A percentile compares a stretch with the other conserved stretches of the same genome.
These are phyloP conservation scores for Neocatenulostroma microsporum DNA, from an alignment of 2,329 filamentous ascomycete species.

Conservation along the genomic window DNA sequence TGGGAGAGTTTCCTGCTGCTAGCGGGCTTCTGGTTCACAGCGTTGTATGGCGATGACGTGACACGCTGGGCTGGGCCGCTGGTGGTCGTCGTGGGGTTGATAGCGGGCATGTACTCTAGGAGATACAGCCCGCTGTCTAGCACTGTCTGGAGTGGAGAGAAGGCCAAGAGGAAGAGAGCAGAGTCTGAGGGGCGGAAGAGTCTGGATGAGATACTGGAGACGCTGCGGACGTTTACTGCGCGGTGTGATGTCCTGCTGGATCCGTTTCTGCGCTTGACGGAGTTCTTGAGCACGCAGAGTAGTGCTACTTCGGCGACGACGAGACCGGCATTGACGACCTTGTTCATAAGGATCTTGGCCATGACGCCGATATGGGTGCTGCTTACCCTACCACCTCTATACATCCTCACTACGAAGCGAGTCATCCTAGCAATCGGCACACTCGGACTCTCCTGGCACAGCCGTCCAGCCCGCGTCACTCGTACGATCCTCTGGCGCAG, in stretches of 20 bases:
- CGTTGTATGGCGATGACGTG: constrained; percentile 79
- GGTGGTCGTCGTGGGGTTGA: constrained; percentile 68
- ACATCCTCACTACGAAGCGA: constrained; percentile 77
- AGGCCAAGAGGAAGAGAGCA: constrained; percentile 48
- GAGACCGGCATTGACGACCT: constrained; percentile 74
- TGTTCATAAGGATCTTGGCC: constrained; percentile 82
- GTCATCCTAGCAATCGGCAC: constrained; percentile 83
- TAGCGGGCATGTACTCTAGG: constrained; percentile 85
- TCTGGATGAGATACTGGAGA: constrained; percentile 93
- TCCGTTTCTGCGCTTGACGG: constrained; percentile 78
- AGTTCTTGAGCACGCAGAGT: constrained; percentile 75
- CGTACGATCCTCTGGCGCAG: constrained; percentile 89
- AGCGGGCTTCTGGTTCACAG: constrained; percentile 73
- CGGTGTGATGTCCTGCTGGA: constrained; percentile 89
- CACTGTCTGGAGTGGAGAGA: constrained; percentile 65
- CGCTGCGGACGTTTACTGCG: constrained; percentile 78
- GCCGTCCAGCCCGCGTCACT: constrained; percentile 72
- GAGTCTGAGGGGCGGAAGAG: constrained; percentile 72
- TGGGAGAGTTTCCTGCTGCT: constrained; percentile 96
- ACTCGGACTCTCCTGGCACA: constrained; percentile 83
- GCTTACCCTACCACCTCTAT: constrained; percentile 72
- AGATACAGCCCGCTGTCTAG: constrained; percentile 86
- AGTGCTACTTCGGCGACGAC: constrained; percentile 89
- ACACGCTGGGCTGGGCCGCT: constrained; percentile 76
- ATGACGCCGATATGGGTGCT: constrained; percentile 82